A percentile compares a stretch with the other conserved stretches of the same genome.
phyloP scores from a whole-genome alignment of 2,329 filamentous ascomycete species.

The Xylaria sp. region DNA sequence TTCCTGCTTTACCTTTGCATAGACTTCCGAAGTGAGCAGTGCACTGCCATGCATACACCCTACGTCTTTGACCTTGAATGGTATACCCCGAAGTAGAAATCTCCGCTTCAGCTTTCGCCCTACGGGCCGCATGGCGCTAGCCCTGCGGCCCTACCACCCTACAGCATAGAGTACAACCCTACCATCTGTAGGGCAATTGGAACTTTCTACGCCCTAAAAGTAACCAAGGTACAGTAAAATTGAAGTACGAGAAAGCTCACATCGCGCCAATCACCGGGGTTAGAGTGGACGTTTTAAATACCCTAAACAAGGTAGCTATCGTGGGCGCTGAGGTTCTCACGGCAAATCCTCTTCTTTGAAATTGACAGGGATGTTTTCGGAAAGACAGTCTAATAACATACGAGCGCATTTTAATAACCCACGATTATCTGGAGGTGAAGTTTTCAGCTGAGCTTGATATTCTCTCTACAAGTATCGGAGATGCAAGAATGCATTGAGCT shows the following conservation, averaged over 20 bases:
- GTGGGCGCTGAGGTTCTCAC: not conserved
- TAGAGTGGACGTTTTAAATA: not conserved
- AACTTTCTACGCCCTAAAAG: not conserved
- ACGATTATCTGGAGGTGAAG: not conserved
- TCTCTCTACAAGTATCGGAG: not conserved
- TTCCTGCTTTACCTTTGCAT: not conserved
- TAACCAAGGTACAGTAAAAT: not conserved
- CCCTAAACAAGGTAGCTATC: not conserved
- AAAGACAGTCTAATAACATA: not conserved
- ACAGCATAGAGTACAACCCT: not conserved
- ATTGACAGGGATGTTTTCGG: not conserved
- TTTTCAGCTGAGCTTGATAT: not conserved
- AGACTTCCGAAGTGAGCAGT: not conserved
- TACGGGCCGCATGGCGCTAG: constrained; percentile 8
- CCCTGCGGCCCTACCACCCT: not conserved
- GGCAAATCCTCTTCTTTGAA: not conserved
- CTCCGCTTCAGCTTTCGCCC: constrained; percentile 4
- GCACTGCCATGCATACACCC: not conserved
- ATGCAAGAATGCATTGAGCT: not conserved
- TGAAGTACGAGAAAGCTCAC: not conserved
- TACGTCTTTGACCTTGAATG: not conserved
- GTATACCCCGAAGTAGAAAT: not conserved
- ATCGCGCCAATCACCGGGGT: not conserved
- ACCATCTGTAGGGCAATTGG: not conserved
- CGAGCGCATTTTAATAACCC: not conserved